Conservation (phyloP, 768 basidiomycete species). For the Tremella fuciformis region DNA sequence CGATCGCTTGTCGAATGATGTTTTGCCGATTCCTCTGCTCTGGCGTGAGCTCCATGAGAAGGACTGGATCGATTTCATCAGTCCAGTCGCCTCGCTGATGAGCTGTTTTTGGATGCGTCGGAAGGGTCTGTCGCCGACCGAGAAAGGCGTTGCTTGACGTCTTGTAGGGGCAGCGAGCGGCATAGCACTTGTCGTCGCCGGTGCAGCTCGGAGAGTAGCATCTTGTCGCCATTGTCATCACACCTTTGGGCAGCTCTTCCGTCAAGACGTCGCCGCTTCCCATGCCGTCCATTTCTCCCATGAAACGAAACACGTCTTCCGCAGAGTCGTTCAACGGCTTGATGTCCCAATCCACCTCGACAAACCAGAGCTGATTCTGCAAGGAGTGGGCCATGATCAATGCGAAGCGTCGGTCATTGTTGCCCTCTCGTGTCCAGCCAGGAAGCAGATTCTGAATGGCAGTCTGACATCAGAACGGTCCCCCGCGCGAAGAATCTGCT, state of each 20-base stretch:
- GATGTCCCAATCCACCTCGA: conserved; percentile 93
- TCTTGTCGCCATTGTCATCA: conserved; percentile 81
- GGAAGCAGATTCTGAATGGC: conserved; percentile 85
- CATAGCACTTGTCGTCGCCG: conserved; percentile 76
- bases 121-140: not conserved
- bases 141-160: conserved; percentile 36
- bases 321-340: conserved; percentile 77
- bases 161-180: conserved; percentile 62
- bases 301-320: conserved; percentile 90
- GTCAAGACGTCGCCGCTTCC: conserved; percentile 36
- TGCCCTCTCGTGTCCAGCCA: conserved; percentile 71
- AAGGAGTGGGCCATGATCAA: conserved; percentile 83
- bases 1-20: conserved; percentile 79
- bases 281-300: conserved; percentile 62
- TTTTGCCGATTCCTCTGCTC: conserved; percentile 79
- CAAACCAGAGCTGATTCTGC: conserved; percentile 90
- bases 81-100: conserved; percentile 63
- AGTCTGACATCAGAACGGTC: conserved; percentile 63
- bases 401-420: conserved; percentile 75
- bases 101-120: conserved; percentile 3
- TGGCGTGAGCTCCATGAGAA: conserved; percentile 67
- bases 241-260: conserved; percentile 58
- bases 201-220: conserved; percentile 87
- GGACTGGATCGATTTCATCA: conserved; percentile 68
- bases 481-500: too few relatives aligned